These are phyloP conservation scores for Hydnomerulius pinastri DNA, from an alignment of 768 basidiomycete genomes.

Conservation along the genomic window DNA sequence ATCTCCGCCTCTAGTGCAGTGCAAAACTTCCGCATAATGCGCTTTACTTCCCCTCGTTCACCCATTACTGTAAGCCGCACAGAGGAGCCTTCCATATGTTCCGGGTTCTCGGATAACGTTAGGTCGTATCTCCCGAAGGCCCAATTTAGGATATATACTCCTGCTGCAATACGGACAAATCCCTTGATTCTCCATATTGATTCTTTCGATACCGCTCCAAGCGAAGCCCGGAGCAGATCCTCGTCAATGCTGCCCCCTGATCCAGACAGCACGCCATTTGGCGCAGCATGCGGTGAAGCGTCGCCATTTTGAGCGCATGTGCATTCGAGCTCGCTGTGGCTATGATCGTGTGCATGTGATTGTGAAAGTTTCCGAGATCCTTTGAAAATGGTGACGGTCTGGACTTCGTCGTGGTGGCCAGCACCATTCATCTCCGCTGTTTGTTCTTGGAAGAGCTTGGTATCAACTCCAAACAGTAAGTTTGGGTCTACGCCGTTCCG, in stretches of 20 bases:
- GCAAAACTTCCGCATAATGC: slow-evolving; percentile 58
- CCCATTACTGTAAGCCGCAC: slow-evolving; percentile 89
- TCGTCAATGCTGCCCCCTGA: slow-evolving; percentile 36
- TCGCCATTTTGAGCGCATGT: slow-evolving; percentile 5
- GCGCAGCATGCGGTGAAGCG: background rate
- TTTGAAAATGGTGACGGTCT: slow-evolving; percentile 67
- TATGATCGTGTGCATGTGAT: slow-evolving; percentile 20
- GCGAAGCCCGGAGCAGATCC: slow-evolving; percentile 44
- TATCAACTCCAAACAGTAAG: slow-evolving; percentile 87
- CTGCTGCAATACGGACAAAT: slow-evolving; percentile 57
- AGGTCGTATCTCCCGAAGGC: slow-evolving; percentile 87
- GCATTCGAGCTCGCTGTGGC: slow-evolving; percentile 10
- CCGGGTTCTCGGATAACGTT: slow-evolving; percentile 38
- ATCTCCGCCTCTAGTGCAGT: slow-evolving; percentile 41
- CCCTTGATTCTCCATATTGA: slow-evolving; percentile 85
- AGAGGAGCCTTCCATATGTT: slow-evolving; percentile 33
- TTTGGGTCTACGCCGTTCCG: slow-evolving; percentile 70
- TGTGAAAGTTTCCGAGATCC: slow-evolving; percentile 32
- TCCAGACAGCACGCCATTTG: background rate
- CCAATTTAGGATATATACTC: slow-evolving; percentile 79
- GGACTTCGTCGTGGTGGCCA: slow-evolving; percentile 80
- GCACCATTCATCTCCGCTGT: slow-evolving; percentile 9
- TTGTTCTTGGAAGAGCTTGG: slow-evolving; percentile 62
- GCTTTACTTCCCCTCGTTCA: slow-evolving; percentile 75
- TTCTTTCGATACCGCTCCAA: slow-evolving; percentile 63